phyloP scores from a whole-genome alignment of 139 green algal genomes.

The Haematococcus lacustris region DNA sequence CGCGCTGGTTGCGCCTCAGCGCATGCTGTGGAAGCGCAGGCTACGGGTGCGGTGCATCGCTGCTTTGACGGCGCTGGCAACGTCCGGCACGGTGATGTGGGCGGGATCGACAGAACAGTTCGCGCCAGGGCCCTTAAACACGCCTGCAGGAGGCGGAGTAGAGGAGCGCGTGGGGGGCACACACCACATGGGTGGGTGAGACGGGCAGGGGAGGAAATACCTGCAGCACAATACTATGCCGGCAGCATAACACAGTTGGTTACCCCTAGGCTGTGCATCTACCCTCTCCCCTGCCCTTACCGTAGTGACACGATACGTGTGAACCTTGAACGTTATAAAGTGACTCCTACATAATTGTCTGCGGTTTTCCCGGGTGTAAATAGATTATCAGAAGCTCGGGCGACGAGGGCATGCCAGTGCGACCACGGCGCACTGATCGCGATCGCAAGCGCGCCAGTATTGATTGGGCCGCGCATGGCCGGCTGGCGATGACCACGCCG shows the following conservation, averaged over 20 bases:
- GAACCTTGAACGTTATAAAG: too few relatives aligned
- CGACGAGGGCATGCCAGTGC: too few relatives aligned
- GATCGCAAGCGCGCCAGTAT: too few relatives aligned
- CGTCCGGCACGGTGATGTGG: conserved; percentile 57
- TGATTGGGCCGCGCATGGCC: neutral
- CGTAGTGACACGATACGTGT: too few relatives aligned
- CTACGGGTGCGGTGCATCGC: conserved; percentile 45
- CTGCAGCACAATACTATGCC: neutral
- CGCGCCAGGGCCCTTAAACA: conserved; percentile 43
- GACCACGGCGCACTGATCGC: too few relatives aligned
- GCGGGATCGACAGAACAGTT: conserved; percentile 54
- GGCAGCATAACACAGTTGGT: neutral
- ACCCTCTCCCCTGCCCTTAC: neutral
- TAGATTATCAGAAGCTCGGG: too few relatives aligned
- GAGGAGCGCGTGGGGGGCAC: neutral
- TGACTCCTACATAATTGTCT: too few relatives aligned
- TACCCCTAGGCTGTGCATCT: neutral
- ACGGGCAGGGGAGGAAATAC: neutral
- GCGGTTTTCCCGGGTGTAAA: too few relatives aligned
- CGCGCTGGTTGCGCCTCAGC: too few relatives aligned
- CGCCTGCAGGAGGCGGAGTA: conserved; percentile 29
- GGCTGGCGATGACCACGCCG: neutral
- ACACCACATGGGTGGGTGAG: neutral
- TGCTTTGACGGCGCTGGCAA: conserved; percentile 55
- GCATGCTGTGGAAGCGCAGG: conserved; percentile 53